Conservation (phyloP, 805 yeast species). For the Wickerhamiella kazuoi region DNA sequence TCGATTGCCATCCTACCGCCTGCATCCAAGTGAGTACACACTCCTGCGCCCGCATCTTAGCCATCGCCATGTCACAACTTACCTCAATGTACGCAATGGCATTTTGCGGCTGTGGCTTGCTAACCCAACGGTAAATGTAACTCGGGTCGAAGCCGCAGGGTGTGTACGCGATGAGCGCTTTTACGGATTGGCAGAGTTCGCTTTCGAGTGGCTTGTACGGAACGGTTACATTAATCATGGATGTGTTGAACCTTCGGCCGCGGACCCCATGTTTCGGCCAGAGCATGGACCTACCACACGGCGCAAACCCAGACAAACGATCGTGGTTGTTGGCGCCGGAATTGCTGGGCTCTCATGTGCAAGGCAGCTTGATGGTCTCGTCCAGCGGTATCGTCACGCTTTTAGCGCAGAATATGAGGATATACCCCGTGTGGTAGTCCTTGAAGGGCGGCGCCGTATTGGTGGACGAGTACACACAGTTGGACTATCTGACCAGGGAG, state of each 20-base stretch:
- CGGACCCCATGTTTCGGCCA: slow-evolving; percentile 11
- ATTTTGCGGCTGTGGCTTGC: slow-evolving; percentile 26
- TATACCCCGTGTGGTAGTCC: slow-evolving; percentile 23
- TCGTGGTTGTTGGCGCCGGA: slow-evolving; percentile 87
- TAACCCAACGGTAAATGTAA: slow-evolving; percentile 26
- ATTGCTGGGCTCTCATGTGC: slow-evolving; percentile 95
- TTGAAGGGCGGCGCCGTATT: slow-evolving; percentile 25
- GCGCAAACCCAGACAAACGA: slow-evolving; percentile 23
- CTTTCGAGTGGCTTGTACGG: slow-evolving; percentile 26
- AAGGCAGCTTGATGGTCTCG: slow-evolving; percentile 69
- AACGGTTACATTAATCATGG: slow-evolving; percentile 28
- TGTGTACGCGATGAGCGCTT: slow-evolving; percentile 24
- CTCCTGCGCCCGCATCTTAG: slow-evolving; percentile 20
- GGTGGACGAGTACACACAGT: slow-evolving; percentile 28
- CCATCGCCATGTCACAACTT: slow-evolving; percentile 25
- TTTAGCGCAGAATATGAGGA: slow-evolving; percentile 23
- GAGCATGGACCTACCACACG: slow-evolving; percentile 7
- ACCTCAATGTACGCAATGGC: slow-evolving; percentile 26
- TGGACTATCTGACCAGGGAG: slow-evolving; percentile 11
- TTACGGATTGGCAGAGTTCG: slow-evolving; percentile 26
- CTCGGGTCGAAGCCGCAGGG: slow-evolving; percentile 27
- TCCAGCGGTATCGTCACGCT: slow-evolving; percentile 19
- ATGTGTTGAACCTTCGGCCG: slow-evolving; percentile 14
- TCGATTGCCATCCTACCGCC: slow-evolving; percentile 23
- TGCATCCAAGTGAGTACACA: slow-evolving; percentile 23